Base-by-base conservation (phyloP, 371 early-diverging fungal species). In the Mortierella sp. region DNA sequence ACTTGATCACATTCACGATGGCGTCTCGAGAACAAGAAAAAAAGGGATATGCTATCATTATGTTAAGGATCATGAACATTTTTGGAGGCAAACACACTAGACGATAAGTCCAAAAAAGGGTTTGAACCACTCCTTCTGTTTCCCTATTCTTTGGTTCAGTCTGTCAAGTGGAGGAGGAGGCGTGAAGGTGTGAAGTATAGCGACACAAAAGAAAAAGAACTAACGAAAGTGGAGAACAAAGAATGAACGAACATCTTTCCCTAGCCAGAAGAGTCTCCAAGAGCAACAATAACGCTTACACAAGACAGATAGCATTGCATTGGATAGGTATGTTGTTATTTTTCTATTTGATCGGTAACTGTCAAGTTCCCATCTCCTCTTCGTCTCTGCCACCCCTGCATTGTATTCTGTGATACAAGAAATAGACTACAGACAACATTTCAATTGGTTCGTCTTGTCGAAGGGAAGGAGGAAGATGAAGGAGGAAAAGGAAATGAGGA, bases 341-440 rank as follows among this genome's bases (percentile, higher is more conserved):
- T 46, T 14, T 56, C n/a, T 56, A 10, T 10, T 6, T 27, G 60
- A n/a, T 58, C 60, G 60, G 60, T 58, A 27, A 58, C 60, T 58
- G 60, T 58, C 60, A n/a, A 29, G 11, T 8, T 29, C 11, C 27
- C 60, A 27, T 14, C 60, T 58, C 29, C 11, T 14, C 11, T 58
- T 58, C 29, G 27, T 29, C 63, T 18, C 21, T 60, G 4, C 4
- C 60, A 27, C 63, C 63, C 63, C 63, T 63, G 63, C 63, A 63
- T 63, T 35, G 11, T 35, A 63, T 63, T 63, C 63, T 32, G 63
- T 63, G 63, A 63, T 63, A 63, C 63, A 63, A 60, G 6, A 60
- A 29, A 29, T 38, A n/a, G n/a, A n/a, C n/a, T n/a, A 32, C 35
- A 18, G 27, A 11, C 32, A 6, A 60, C 38, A 16, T 10, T 63